These are phyloP conservation scores for Neurospora discreta DNA, from an alignment of 495 filamentous ascomycete species.

Conservation along the genomic window DNA sequence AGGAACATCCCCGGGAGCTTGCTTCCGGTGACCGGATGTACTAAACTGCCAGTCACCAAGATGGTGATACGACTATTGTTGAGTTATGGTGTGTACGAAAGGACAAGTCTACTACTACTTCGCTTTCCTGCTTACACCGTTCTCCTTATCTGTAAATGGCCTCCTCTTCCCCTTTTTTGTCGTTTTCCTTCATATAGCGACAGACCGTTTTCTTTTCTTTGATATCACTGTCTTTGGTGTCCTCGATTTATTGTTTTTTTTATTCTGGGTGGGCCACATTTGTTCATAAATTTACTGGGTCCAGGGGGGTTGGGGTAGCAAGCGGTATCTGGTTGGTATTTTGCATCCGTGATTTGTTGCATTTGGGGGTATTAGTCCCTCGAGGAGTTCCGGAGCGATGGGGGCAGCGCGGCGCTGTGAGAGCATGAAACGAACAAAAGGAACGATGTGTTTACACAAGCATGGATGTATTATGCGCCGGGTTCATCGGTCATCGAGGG, in stretches of 20 bases:
- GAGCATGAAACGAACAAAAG: background rate
- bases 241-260: background rate
- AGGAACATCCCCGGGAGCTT: slow-evolving; percentile 28
- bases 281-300: background rate
- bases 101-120: background rate
- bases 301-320: background rate
- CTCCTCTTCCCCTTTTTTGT: background rate
- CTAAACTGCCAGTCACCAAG: slow-evolving; percentile 7
- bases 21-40: slow-evolving; percentile 33
- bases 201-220: background rate
- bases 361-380: background rate
- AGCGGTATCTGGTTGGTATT: background rate
- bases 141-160: background rate
- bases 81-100: background rate
- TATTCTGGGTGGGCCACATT: background rate
- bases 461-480: background rate
- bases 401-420: background rate
- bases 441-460: background rate
- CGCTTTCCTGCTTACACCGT: background rate
- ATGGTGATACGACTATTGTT: background rate
- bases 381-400: background rate
- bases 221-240: background rate
- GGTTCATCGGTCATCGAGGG: background rate
- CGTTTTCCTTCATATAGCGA: background rate
- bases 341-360: background rate